Percentiles rank a stretch among this genome's conserved stretches.
phyloP scores from a whole-genome alignment of 2,329 filamentous ascomycete species.

The Hymenoscyphus salicellus region DNA sequence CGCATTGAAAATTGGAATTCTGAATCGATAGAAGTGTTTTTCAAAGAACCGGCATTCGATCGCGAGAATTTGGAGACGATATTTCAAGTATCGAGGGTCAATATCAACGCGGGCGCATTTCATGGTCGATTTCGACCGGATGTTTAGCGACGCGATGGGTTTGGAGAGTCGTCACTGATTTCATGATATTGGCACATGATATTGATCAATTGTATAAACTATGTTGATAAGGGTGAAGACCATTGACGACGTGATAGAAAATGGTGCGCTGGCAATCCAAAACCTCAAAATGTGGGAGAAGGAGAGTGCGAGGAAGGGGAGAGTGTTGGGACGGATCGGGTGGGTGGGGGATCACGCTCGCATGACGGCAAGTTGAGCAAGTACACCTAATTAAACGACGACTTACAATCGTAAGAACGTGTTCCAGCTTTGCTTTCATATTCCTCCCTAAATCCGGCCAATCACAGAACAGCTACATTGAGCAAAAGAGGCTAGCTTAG shows the following conservation, averaged over 20 bases:
- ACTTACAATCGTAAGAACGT: neutral
- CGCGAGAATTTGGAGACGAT: neutral
- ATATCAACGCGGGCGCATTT: conserved; percentile 15
- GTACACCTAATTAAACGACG: neutral
- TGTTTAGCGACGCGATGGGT: conserved; percentile 13
- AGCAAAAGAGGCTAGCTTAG: conserved; percentile 4
- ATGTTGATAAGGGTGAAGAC: conserved; percentile 8
- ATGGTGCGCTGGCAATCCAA: conserved; percentile 19
- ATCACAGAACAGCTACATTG: conserved; percentile 5
- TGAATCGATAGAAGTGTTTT: neutral
- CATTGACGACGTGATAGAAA: conserved; percentile 11
- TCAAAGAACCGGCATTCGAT: neutral
- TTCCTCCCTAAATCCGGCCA: conserved; percentile 9
- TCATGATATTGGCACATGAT: conserved; percentile 15
- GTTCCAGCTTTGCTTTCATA: neutral
- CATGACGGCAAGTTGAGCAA: too few species aligned
- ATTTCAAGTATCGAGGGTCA: conserved; percentile 1
- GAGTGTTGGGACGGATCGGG: conserved; percentile 13
- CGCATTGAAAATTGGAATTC: neutral
- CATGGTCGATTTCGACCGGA: conserved; percentile 7
- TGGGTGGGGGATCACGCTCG: conserved; percentile 8
- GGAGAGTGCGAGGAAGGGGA: conserved; percentile 12
- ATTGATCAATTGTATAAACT: conserved; percentile 15
- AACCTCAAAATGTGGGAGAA: conserved; percentile 22
- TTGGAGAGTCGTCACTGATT: conserved; percentile 18